A percentile compares a stretch with the other conserved stretches of the same genome.
These are phyloP conservation scores for Sugiyamaella xylanicola DNA, from an alignment of 1,139 yeast genomes.

Conservation along the genomic window DNA sequence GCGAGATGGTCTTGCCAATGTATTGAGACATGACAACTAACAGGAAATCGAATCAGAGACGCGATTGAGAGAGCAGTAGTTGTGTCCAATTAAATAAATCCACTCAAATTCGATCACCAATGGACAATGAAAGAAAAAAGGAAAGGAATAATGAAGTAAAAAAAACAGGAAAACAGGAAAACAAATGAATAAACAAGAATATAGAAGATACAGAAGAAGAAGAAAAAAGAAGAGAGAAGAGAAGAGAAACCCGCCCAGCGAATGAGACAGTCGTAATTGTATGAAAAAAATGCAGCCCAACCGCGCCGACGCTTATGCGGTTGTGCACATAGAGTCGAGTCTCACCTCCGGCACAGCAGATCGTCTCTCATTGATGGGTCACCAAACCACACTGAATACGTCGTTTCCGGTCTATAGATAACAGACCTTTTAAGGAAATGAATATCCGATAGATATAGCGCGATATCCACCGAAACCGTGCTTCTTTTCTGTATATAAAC, in stretches of 20 bases:
- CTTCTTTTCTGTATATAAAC: too few species aligned
- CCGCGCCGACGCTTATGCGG: neutral
- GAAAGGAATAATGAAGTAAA: too few species aligned
- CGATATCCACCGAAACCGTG: too few species aligned
- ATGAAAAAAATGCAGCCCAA: neutral
- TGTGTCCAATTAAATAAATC: too few species aligned
- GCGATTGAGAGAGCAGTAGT: too few species aligned
- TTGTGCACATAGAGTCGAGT: too few species aligned
- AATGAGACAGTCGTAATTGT: neutral
- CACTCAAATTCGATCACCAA: neutral
- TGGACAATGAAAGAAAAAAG: neutral
- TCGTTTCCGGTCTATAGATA: too few species aligned
- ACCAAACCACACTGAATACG: too few species aligned
- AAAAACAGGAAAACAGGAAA: neutral
- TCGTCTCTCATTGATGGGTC: neutral
- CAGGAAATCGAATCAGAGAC: neutral
- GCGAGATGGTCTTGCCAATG: constrained; percentile 88
- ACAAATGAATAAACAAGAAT: neutral
- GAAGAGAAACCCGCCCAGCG: neutral
- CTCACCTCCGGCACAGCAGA: too few species aligned
- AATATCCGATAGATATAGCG: too few species aligned
- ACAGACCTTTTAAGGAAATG: too few species aligned
- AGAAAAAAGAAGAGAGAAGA: neutral
- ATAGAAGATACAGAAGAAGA: neutral
- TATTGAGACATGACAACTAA: constrained; percentile 67